Base-by-base conservation (phyloP, 2,329 filamentous ascomycete species). In the Penicillium thymicola region DNA sequence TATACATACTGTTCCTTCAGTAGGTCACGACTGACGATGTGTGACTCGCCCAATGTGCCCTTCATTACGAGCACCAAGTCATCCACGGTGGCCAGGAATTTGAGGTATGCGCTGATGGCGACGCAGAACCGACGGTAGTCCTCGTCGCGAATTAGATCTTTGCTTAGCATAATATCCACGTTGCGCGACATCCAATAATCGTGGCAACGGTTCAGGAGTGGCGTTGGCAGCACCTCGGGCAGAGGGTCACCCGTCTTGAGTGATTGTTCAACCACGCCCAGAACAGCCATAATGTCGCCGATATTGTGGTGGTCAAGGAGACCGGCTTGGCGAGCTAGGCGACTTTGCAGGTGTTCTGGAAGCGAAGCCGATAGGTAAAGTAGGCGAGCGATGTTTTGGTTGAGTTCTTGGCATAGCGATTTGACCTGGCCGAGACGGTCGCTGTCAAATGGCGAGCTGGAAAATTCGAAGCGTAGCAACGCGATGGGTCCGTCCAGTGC, bases 261-360 rank as follows among this genome's bases (percentile, higher is more conserved):
- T 2, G 78, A 68, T 48, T 81, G 78, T 47, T 81, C 78, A 7
- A 80, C 64, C 3, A 82, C 73, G 1, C 68, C 70, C 0, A 82
- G 62, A 2, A 82, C 78, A 1, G 78, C 78, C 80, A 82, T 83
- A 49, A 80, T 60, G 28, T 81, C 79, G 4, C 76, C 79, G 10
- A 82, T 76, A n/a, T 69, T 70, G 1, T 70, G 67, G 16, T 80
- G 74, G 30, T 79, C 75, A 0, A 76, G 62, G 1, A 81, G 64
- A 1, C 79, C 79, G 0, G 70, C 69, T 0, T 69, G 65, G 0
- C 61, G 68, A 0, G 72, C 67, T 0, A 82, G 69, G 0, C 77
- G 74, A 2, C 66, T 61, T 41, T 79, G 79, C 2, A 80, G 69
- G 0, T 75, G 62, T 2, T 67, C 64, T 0, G 80, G 76, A 0